Base-by-base conservation (phyloP, 2,329 filamentous ascomycete genomes). In the Coniochaeta prunicola region DNA sequence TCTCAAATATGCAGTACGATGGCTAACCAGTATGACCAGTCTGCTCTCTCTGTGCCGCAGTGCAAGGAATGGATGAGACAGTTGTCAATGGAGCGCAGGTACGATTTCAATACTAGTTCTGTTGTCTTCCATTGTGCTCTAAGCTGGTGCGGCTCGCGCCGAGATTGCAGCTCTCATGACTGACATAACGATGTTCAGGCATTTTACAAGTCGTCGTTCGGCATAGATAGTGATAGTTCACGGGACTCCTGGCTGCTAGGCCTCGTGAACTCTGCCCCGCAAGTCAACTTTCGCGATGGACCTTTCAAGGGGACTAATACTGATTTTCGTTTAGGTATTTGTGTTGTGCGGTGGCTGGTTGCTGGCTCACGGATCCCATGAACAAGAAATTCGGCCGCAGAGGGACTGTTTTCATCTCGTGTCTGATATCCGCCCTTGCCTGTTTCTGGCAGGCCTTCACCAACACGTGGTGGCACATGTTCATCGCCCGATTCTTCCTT, bases 351-450 rank as follows among this genome's bases (percentile, higher is more conserved):
- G 3, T 45, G 12, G 19, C 12, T 12, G 40, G 86, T 21, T 91
- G 87, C 71, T 91, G 89, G 88, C 75, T 88, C 53, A 90, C 87
- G 0, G 84, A 86, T 38, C 88, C 89, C 1, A 80, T 91, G 70
- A 91, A 91, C 72, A 82, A 85, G 58, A 75, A 68, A 61, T 87
- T 91, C 62, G 89, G 89, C 13, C 83, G 88, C 55, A 80, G 87
- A 2, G 88, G 89, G 21, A 88, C 85, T 7, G 84, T 89, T 59
- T 88, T 88, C 69, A 75, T 88, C 48, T 83, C 85, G 5, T 88
- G 86, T 61, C 73, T 82, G 21, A 77, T 90, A 63, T 86, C 85
- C 0, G 77, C 80, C 15, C 59, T 78, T 1, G 76, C 82, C 17
- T 81, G 80, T 62, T 80, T 84, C 63, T 79, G 77, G 72, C 76